Evolutionary conservation across 2,329 filamentous ascomycete species (phyloP).

Genomic region (Zymoseptoria passerinii): DNA sequence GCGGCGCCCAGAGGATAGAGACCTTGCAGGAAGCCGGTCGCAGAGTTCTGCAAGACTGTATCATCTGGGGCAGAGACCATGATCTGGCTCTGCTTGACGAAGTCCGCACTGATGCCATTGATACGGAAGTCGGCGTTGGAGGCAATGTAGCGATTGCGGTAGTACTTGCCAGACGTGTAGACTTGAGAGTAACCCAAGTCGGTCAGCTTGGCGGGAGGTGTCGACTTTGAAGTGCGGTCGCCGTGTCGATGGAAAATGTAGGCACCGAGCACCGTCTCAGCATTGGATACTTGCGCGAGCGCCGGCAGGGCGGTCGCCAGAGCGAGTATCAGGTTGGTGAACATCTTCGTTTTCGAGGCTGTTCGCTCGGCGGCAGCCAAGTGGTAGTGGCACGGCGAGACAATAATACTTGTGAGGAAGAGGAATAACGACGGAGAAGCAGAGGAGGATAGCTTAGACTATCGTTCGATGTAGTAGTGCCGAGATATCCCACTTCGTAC

Average conservation of each 20-base stretch:
- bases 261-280: conserved; percentile 67
- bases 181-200: conserved; percentile 71
- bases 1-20: conserved; percentile 66
- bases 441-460: background rate
- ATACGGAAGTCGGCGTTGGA: conserved; percentile 53
- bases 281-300: conserved; percentile 21
- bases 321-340: conserved; percentile 14
- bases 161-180: conserved; percentile 64
- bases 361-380: background rate
- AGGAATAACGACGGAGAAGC: conserved; percentile 2
- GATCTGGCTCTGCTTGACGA: conserved; percentile 63
- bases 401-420: conserved; percentile 7
- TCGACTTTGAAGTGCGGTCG: conserved; percentile 73
- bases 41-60: conserved; percentile 68
- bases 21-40: conserved; percentile 71
- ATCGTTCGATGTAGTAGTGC: background rate
- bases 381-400: background rate
- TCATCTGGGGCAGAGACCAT: conserved; percentile 62
- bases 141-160: conserved; percentile 65
- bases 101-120: conserved; percentile 54
- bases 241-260: conserved; percentile 88
- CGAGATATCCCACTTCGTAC: background rate
- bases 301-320: conserved; percentile 20
- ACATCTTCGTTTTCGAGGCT: conserved; percentile 3
- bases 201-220: conserved; percentile 64